A percentile compares a stretch with the other conserved stretches of the same genome.
Conservation (phyloP, 805 yeast genomes). For the Wickerhamiella vanderwaltii region DNA sequence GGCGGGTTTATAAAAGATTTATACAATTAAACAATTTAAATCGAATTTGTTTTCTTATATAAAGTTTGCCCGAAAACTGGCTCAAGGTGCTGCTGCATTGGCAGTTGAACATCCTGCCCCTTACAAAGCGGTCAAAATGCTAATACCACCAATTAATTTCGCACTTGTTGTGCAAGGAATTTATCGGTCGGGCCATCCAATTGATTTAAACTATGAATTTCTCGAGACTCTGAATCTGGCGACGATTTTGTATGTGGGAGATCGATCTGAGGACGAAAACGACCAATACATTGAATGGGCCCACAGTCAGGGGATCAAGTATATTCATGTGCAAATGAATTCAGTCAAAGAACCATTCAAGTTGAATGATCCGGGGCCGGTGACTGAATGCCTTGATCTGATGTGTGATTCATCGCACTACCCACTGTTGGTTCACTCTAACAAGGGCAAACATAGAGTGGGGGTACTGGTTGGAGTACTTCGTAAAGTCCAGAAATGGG, state of each 20-base stretch:
- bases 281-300: conserved; percentile 64
- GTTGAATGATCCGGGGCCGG: conserved; percentile 44
- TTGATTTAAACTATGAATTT: conserved; percentile 73
- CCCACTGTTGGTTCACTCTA: conserved; percentile 83
- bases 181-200: conserved; percentile 89
- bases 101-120: no score
- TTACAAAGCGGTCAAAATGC: conserved; percentile 16
- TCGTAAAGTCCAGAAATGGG: conserved; percentile 88
- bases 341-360: conserved; percentile 66
- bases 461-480: conserved; percentile 89
- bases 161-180: conserved; percentile 77
- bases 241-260: conserved; percentile 65
- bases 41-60: no score
- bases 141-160: conserved; percentile 86
- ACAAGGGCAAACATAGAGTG: conserved; percentile 94
- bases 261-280: conserved; percentile 36
- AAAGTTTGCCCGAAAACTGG: no score
- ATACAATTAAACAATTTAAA: neutral
- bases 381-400: conserved; percentile 32
- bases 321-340: conserved; percentile 52
- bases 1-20: neutral
- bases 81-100: no score
- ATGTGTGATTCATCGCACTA: conserved; percentile 44
- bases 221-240: conserved; percentile 53
- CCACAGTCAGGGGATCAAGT: conserved; percentile 36